Evolutionary conservation across 2,329 filamentous ascomycete species (phyloP), one percentile per base, ranked within the genome.

Genomic region (Seiridium unicorne): DNA sequence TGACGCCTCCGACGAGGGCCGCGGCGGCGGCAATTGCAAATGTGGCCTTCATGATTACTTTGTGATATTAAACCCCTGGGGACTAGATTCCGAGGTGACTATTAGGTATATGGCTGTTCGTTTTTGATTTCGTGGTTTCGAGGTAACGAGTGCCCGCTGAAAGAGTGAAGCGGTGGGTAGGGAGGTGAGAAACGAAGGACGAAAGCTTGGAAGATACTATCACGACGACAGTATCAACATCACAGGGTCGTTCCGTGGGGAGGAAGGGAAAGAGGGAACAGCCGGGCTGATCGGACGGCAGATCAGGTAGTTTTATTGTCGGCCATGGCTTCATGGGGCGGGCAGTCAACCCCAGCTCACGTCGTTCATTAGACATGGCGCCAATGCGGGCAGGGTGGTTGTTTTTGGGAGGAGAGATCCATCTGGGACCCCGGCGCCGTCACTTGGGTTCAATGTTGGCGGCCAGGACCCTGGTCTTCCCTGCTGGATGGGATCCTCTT

Each of bases 131-230:
- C 18, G 18, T 26, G 18, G 18, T 62, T 62, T 68, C 66, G 67
- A 66, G 61, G 89, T 90, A 89, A 90, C 78, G 88, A 91, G 81
- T 87, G 89, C 85, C 90, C 90, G 90, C 90, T 93, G 80, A 93
- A 92, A 76, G 91, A 92, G 87, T 92, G 89, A 91, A 91, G 89
- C 89, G 88, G 88, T 89, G 72, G 77, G 81, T 73, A 69, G 69
- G 71, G 68, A 70, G 73, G 72, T 73, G 69, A 70, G 75, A 80
- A 79, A 74, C 74, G 79, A 78, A 78, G 72, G 77, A 79, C 76
- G 79, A 82, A 81, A 81, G 78, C 76, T 71, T 51, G 75, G 73
- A 60, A 69, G 68, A 73, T 71, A 71, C 73, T 75, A 75, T 76
- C 77, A 77, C 75, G 77, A 80, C 77, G 79, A 79, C 75, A 77